These are phyloP conservation scores for Neoscytalidium dimidiatum DNA, from an alignment of 2,329 filamentous ascomycete species.

Conservation along the genomic window DNA sequence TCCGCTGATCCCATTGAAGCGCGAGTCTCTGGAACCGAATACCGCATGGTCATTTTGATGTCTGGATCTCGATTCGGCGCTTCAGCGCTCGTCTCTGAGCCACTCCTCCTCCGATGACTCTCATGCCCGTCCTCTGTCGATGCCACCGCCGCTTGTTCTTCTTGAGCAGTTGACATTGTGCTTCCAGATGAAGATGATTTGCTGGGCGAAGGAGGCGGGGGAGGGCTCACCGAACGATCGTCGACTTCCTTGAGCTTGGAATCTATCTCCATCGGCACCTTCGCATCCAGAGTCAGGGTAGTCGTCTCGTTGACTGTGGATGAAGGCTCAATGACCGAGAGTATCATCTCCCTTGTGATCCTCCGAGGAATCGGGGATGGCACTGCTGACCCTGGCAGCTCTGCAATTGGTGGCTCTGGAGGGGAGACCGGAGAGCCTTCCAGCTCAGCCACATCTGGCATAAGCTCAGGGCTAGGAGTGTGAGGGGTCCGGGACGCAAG, in stretches of 20 bases:
- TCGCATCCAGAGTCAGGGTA: slow-evolving; percentile 18
- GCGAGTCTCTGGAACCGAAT: slow-evolving; percentile 33
- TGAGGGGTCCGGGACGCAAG: not conserved
- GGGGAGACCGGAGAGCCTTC: slow-evolving; percentile 2
- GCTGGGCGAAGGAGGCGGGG: not conserved
- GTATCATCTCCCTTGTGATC: slow-evolving; percentile 36
- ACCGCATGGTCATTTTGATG: slow-evolving; percentile 32
- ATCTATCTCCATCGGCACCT: not conserved
- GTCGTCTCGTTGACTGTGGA: slow-evolving; percentile 29
- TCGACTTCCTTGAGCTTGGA: not conserved
- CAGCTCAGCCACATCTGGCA: slow-evolving; percentile 28
- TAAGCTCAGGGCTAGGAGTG: slow-evolving; percentile 14
- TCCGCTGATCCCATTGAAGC: slow-evolving; percentile 12
- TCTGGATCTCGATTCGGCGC: slow-evolving; percentile 24
- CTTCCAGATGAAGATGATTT: not conserved
- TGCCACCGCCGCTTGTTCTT: not conserved
- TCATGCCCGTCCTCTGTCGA: not conserved
- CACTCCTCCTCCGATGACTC: not conserved
- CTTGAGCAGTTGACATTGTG: slow-evolving; percentile 9
- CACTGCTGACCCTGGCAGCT: slow-evolving; percentile 28
- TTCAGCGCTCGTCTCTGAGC: not conserved
- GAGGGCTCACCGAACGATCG: not conserved
- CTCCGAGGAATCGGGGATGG: slow-evolving; percentile 33
- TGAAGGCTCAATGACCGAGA: slow-evolving; percentile 29
- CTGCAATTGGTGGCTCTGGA: slow-evolving; percentile 24